Evolutionary conservation across 2,329 filamentous ascomycete genomes (phyloP).

Genomic region (Gaeumannomyces sp.): DNA sequence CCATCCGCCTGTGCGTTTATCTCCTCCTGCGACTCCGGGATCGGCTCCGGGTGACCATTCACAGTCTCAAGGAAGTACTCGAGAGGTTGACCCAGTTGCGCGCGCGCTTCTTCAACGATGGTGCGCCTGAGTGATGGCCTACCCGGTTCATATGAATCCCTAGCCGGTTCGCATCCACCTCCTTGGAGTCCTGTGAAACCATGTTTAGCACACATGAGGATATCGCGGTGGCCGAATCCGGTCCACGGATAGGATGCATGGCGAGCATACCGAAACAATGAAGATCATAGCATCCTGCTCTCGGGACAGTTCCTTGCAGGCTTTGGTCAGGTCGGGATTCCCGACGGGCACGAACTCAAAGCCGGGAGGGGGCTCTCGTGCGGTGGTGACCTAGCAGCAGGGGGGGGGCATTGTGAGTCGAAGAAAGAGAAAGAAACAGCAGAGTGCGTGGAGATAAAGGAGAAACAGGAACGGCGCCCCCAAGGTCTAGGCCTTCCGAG

Average conservation of each 20-base stretch:
- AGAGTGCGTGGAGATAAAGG: neutral
- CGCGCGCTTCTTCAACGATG: conserved; percentile 52
- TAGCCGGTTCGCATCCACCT: conserved; percentile 32
- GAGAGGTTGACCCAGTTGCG: conserved; percentile 21
- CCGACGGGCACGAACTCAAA: conserved; percentile 59
- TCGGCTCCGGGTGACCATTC: conserved; percentile 43
- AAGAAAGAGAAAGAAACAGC: neutral
- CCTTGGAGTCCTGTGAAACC: conserved; percentile 26
- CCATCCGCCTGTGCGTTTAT: conserved; percentile 58
- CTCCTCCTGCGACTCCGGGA: conserved; percentile 51
- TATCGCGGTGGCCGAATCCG: neutral
- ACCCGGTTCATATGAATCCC: conserved; percentile 47
- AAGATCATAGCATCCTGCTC: conserved; percentile 58
- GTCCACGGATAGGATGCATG: conserved; percentile 1
- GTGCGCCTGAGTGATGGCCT: conserved; percentile 53
- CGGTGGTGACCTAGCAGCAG: conserved; percentile 44
- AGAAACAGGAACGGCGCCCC: neutral
- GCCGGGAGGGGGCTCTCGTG: conserved; percentile 48
- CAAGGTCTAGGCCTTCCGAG: neutral
- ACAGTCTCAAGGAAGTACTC: conserved; percentile 12
- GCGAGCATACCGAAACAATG: conserved; percentile 53
- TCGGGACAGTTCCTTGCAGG: conserved; percentile 60
- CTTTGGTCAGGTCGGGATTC: conserved; percentile 52
- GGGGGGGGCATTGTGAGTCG: neutral
- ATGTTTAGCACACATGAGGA: neutral